Base-by-base conservation (phyloP, 2,329 filamentous ascomycete species). In the Fusarium drepaniforme region DNA sequence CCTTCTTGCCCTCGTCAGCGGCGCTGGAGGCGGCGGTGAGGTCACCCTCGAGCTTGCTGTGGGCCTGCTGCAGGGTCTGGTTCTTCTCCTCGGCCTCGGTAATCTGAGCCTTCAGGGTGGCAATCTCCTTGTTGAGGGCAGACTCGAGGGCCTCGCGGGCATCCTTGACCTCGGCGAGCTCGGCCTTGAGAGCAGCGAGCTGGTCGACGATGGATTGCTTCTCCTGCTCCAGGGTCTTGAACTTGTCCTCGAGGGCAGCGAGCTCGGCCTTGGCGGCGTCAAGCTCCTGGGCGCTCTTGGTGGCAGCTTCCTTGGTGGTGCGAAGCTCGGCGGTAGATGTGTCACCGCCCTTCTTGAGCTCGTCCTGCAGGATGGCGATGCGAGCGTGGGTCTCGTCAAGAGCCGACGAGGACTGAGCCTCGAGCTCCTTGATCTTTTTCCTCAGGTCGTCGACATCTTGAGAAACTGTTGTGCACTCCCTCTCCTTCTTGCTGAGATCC, bases 381-480 rank as follows among this genome's bases (percentile, higher is more conserved):
- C 81, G 79, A 66, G 81, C 75, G 59, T 83, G 77, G 68, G 61
- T 80, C 64, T 84, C 82, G 42, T 81, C 76, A 62, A 82, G 77
- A 18, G 81, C 73, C 6, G 75, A 67, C 37, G 80, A 77, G 30
- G 79, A 73, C 66, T 82, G 75, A 30, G 78, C 75, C 66, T 81
- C 80, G 53, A 84, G 79, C 57, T 82, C 79, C 67, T 81, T 77
- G 68, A 86, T 80, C 81, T 83, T 85, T 72, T 83, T 78, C 42
- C 82, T 83, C 57, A 86, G 75, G 23, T 81, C 77, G 8, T 84
- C 83, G 46, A 80, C 82, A 72, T 86, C 84, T 30, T 83, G 78
- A 62, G 80, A 78, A 58, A 81, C 66, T 59, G 75, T 70, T 42
- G 72, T 81, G 77, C 80, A 79, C 70, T 83, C 81, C 78, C 82